Evolutionary conservation across 1,139 yeast genomes (phyloP).

Genomic region (Arxiozyma heterogenica): DNA sequence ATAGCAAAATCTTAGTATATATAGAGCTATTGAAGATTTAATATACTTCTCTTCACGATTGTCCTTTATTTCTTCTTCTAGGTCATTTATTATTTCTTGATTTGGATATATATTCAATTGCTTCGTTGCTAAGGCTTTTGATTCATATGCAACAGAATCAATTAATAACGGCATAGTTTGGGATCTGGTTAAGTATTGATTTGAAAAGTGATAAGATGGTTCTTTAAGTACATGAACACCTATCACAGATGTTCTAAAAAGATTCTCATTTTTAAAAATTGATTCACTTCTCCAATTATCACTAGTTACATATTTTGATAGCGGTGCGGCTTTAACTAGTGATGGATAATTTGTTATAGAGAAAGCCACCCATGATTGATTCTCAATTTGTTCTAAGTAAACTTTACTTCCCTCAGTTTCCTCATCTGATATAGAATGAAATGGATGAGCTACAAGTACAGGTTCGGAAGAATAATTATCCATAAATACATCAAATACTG

Average conservation of each 20-base stretch:
- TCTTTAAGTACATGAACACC: constrained; percentile 40
- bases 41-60: background rate
- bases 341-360: constrained; percentile 72
- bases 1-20: constrained; percentile 12
- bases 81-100: background rate
- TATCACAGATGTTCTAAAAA: constrained; percentile 33
- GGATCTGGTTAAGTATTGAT: constrained; percentile 10
- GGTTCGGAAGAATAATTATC: constrained; percentile 22
- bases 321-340: constrained; percentile 69
- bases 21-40: constrained; percentile 7
- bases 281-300: constrained; percentile 36
- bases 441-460: constrained; percentile 57
- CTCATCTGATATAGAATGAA: constrained; percentile 29
- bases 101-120: background rate
- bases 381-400: constrained; percentile 56
- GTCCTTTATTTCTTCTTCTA: too few species aligned
- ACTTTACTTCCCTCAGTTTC: constrained; percentile 33
- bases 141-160: constrained; percentile 3
- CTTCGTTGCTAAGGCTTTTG: background rate
- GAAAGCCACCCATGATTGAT: constrained; percentile 81
- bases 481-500: constrained; percentile 30
- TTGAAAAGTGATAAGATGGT: background rate
- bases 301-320: constrained; percentile 47
- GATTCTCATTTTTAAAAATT: constrained; percentile 29
- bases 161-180: constrained; percentile 6